Evolutionary conservation across 805 yeast genomes (phyloP).

Genomic region (Kurtzmaniella fragi): DNA sequence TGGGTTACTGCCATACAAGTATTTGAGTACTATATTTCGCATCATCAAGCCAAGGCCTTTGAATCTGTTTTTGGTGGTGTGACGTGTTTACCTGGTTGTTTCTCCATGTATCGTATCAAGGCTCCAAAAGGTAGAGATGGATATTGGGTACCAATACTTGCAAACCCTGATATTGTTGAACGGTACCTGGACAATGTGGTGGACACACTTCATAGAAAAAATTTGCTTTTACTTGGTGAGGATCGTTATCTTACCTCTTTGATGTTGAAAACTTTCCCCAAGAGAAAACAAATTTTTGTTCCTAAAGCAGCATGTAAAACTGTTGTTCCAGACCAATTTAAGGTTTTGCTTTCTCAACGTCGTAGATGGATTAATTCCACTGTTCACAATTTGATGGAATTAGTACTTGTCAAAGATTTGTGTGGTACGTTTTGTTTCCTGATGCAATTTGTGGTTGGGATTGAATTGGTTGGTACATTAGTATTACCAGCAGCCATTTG

Average conservation of each 20-base stretch:
- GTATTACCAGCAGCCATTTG: conserved; percentile 85
- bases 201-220: conserved; percentile 81
- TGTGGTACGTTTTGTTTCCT: conserved; percentile 95
- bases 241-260: conserved; percentile 81
- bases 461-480: conserved; percentile 82
- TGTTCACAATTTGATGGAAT: conserved; percentile 85
- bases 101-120: conserved; percentile 86
- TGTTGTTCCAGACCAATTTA: conserved; percentile 77
- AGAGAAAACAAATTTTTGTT: conserved; percentile 78
- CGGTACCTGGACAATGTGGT: conserved; percentile 83
- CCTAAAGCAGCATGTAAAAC: conserved; percentile 93
- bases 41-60: conserved; percentile 90
- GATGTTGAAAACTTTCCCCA: conserved; percentile 86
- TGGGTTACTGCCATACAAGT: conserved; percentile 96
- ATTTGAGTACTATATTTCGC: conserved; percentile 88
- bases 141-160: conserved; percentile 89
- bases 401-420: conserved; percentile 75
- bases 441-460: conserved; percentile 84
- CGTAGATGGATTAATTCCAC: conserved; percentile 98
- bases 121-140: conserved; percentile 69
- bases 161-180: conserved; percentile 91
- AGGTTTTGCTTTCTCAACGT: conserved; percentile 80
- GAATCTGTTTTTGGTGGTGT: conserved; percentile 95
- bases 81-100: conserved; percentile 94
- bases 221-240: conserved; percentile 80